Evolutionary conservation across 805 yeast species (phyloP), one percentile per base, ranked within the genome.

Genomic region (Cyberlindnera japonica): DNA sequence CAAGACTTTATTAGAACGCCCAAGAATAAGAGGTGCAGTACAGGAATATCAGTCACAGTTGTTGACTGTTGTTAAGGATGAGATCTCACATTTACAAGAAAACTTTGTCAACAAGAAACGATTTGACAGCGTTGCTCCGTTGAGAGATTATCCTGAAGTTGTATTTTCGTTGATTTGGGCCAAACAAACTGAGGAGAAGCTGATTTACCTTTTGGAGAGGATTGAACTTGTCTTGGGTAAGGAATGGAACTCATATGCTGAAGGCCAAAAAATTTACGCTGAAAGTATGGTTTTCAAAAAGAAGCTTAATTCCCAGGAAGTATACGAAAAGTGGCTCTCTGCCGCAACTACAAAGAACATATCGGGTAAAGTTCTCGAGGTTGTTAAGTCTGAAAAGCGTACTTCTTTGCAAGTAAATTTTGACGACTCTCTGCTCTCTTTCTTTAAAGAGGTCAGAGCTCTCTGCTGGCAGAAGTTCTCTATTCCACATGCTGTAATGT

Each of bases 231-330:
- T 81, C 4, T 61, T 83, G 7, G 85, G 89, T 0, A 54, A 66
- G 14, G 77, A 77, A 7, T 83, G 90, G 90, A 62, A 58, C 16
- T 61, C 68, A 9, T 77, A 75, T 43, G 73, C 81, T 3, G 88
- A 81, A 38, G 96, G 96, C 0, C 72, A 70, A 38, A 75, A 72
- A 45, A 72, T 91, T 1, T 64, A 72, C 10, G 57, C 65, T 2
- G 85, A 77, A 44, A 68, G 76, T 18, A 49, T 57, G 3, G 58
- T 64, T 0, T 65, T 84, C 35, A 51, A 66, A n/a, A 59, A 65
- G 18, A 74, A 70, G 35, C 58, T 79, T 10, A 66, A 81, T 35
- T 54, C 77, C 0, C 59, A 68, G 20, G 44, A 40, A 0, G 49
- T 73, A 0, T 72, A 70, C 37, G 59, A 66, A 0, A 53, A 57